Conservation (phyloP, 2,329 filamentous ascomycete genomes). For the Trichophyton schoenleinii region DNA sequence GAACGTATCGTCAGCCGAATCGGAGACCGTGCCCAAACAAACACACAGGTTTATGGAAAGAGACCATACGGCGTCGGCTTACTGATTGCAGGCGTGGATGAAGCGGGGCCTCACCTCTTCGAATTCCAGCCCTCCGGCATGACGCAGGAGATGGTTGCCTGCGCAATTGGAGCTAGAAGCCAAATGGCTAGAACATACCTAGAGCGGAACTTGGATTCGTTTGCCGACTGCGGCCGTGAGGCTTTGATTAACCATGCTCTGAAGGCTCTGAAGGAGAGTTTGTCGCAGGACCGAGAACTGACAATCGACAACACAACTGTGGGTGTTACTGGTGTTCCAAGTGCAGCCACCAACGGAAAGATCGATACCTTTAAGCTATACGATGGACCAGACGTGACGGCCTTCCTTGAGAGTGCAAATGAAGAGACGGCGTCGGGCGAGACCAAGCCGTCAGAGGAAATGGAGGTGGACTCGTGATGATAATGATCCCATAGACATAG, state of each 20-base stretch:
- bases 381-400: conserved; percentile 75
- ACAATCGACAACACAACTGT: conserved; percentile 95
- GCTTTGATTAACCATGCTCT: conserved; percentile 85
- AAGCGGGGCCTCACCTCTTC: conserved; percentile 87
- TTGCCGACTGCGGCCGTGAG: conserved; percentile 62
- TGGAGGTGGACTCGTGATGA: conserved; percentile 44
- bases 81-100: conserved; percentile 85
- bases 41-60: conserved; percentile 95
- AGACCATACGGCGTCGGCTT: conserved; percentile 92
- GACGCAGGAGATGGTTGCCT: conserved; percentile 94
- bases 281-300: conserved; percentile 94
- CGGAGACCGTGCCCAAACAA: conserved; percentile 89
- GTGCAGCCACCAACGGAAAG: conserved; percentile 39
- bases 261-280: conserved; percentile 81
- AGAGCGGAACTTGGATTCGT: conserved; percentile 78
- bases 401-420: conserved; percentile 65
- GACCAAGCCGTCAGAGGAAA: conserved; percentile 33
- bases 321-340: conserved; percentile 60
- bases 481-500: background rate
- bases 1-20: conserved; percentile 83
- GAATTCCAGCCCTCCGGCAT: conserved; percentile 95
- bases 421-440: conserved; percentile 40
- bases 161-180: conserved; percentile 86
- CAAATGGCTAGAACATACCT: conserved; percentile 98
- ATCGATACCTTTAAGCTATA: conserved; percentile 78